phyloP scores from a whole-genome alignment of 345 rosid genomes.

The Euclidium syriacum region DNA sequence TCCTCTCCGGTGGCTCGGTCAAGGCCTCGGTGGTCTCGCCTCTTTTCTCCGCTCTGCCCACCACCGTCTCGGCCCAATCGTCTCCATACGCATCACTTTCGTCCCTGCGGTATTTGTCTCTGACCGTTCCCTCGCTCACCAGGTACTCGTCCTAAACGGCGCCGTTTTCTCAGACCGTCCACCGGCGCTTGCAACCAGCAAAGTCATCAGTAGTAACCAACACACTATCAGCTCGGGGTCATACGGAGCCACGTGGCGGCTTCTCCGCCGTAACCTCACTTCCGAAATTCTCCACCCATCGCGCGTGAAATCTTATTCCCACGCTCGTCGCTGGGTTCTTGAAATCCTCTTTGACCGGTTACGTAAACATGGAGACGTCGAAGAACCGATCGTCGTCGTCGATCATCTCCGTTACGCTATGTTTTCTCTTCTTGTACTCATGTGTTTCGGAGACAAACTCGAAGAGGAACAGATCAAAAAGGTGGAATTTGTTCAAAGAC shows the following conservation, averaged over 20 bases:
- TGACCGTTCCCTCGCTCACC: neutral
- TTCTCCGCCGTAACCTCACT: conserved; percentile 13
- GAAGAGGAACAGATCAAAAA: conserved; percentile 2
- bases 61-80: conserved; percentile 11
- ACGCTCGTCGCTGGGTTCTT: conserved; percentile 5
- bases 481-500: neutral
- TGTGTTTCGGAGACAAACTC: conserved; percentile 26
- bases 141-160: neutral
- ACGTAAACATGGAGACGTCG: no score
- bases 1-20: neutral
- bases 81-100: conserved; percentile 4
- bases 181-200: conserved; percentile 1
- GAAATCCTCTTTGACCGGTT: conserved; percentile 8
- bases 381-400: neutral
- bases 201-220: neutral
- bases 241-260: conserved; percentile 15
- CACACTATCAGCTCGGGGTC: neutral
- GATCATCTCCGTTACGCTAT: conserved; percentile 19
- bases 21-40: neutral
- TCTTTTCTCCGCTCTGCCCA: neutral
- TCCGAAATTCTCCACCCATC: conserved; percentile 8
- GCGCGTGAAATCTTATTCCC: neutral
- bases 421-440: conserved; percentile 20
- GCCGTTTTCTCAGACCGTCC: conserved; percentile 10
- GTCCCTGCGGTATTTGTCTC: neutral